Evolutionary conservation across 441 rosid species (phyloP).

Genomic region (Brassica hybrid): DNA sequence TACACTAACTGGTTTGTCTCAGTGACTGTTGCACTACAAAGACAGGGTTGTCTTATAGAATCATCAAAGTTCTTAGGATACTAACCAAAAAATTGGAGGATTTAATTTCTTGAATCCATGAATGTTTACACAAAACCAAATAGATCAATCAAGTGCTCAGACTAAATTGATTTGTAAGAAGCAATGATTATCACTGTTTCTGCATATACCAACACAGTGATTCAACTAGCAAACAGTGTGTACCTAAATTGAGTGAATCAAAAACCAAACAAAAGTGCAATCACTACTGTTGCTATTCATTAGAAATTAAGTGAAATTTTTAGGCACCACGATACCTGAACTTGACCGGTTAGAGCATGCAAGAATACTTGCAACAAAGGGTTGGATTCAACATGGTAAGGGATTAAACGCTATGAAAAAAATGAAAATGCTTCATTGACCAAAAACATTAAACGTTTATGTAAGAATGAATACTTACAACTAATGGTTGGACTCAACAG

Average conservation of each 20-base stretch:
- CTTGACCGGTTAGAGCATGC: neutral
- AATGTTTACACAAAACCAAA: constrained; percentile 13
- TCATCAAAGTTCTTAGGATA: constrained; percentile 7
- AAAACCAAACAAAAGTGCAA: constrained; percentile 29
- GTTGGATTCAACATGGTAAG: constrained; percentile 12
- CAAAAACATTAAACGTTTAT: constrained; percentile 11
- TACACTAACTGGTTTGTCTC: constrained; percentile 33
- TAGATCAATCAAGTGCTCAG: constrained; percentile 4
- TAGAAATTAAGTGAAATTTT: neutral
- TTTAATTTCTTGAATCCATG: constrained; percentile 12
- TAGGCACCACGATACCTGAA: constrained; percentile 20
- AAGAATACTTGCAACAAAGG: constrained; percentile 18
- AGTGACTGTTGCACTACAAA: constrained; percentile 22
- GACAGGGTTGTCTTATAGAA: constrained; percentile 28
- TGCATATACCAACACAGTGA: constrained; percentile 25
- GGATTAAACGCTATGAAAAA: neutral
- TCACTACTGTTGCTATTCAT: constrained; percentile 3
- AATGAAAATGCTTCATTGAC: neutral
- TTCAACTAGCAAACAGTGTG: constrained; percentile 31
- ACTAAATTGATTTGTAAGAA: neutral
- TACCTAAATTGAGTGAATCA: neutral
- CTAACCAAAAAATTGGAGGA: neutral
- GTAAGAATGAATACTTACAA: constrained; percentile 1
- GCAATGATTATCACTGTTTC: constrained; percentile 21
- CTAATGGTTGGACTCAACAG: neutral